Evolutionary conservation across 2,329 filamentous ascomycete species (phyloP).

Genomic region (Macrophomina pseudophaseolina): DNA sequence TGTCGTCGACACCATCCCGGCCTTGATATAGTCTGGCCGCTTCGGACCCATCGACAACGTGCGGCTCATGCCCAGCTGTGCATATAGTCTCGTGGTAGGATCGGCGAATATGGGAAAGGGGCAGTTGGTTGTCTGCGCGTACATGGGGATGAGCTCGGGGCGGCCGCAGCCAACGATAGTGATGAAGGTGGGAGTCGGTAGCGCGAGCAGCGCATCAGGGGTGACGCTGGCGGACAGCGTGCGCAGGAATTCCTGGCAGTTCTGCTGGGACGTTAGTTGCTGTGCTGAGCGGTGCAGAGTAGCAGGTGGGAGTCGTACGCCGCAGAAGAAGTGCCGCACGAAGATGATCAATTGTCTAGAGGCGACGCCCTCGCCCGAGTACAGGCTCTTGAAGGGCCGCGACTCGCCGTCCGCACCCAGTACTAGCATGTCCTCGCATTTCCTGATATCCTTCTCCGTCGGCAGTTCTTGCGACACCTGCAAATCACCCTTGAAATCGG

Average conservation of each 20-base stretch:
- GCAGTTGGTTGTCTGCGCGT: constrained; percentile 66
- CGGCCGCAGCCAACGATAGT: constrained; percentile 75
- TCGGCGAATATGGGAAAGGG: constrained; percentile 80
- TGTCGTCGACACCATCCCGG: constrained; percentile 52
- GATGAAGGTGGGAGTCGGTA: constrained; percentile 65
- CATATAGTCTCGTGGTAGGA: constrained; percentile 69
- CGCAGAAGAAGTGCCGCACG: constrained; percentile 80
- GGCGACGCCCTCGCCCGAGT: constrained; percentile 41
- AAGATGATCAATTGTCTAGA: constrained; percentile 71
- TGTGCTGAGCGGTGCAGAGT: background rate
- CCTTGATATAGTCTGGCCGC: constrained; percentile 68
- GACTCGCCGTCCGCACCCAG: constrained; percentile 43
- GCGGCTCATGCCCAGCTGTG: constrained; percentile 69
- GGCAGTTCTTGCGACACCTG: constrained; percentile 46
- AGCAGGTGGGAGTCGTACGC: constrained; percentile 58
- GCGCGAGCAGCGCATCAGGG: constrained; percentile 48
- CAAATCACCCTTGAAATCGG: constrained; percentile 41
- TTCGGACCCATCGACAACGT: constrained; percentile 64
- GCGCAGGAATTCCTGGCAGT: constrained; percentile 76
- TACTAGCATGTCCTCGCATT: constrained; percentile 41
- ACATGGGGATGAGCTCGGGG: constrained; percentile 70
- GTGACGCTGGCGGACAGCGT: constrained; percentile 64
- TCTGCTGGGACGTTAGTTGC: constrained; percentile 51
- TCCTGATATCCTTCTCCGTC: constrained; percentile 37
- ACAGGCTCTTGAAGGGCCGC: constrained; percentile 44